These are phyloP conservation scores for Blastocystis sp. DNA, from an alignment of 352 stramenopile species.

Conservation along the genomic window DNA sequence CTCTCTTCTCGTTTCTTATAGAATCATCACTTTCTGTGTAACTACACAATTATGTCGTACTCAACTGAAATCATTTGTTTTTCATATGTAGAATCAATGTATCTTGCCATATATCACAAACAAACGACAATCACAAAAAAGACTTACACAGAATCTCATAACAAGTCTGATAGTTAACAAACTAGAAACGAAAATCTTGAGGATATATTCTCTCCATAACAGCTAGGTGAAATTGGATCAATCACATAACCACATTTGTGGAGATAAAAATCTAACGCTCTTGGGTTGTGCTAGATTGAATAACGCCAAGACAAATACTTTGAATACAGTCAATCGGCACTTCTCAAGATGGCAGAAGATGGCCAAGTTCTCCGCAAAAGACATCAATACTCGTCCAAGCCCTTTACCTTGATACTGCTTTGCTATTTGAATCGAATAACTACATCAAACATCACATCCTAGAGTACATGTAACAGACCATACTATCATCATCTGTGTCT, in stretches of 20 bases:
- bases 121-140: not conserved
- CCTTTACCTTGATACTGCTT: slow-evolving; percentile 7
- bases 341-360: not conserved
- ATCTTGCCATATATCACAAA: not conserved
- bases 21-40: not conserved
- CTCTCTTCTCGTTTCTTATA: not conserved
- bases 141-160: slow-evolving; percentile 45
- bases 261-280: not conserved
- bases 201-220: slow-evolving; percentile 21
- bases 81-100: slow-evolving; percentile 11
- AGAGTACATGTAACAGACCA: slow-evolving; percentile 33
- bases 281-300: slow-evolving; percentile 23
- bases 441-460: not conserved
- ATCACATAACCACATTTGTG: slow-evolving; percentile 1
- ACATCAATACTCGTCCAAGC: not conserved
- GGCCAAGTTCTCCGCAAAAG: not conserved
- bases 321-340: slow-evolving; percentile 52
- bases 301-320: not conserved
- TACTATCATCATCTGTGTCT: slow-evolving; percentile 8
- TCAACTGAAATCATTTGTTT: not conserved
- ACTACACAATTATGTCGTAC: not conserved
- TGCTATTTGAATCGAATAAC: slow-evolving; percentile 12
- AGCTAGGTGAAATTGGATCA: slow-evolving; percentile 39
- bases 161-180: slow-evolving; percentile 2
- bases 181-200: not conserved